phyloP scores from a whole-genome alignment of 768 basidiomycete genomes.

The Podaxis sp. region DNA sequence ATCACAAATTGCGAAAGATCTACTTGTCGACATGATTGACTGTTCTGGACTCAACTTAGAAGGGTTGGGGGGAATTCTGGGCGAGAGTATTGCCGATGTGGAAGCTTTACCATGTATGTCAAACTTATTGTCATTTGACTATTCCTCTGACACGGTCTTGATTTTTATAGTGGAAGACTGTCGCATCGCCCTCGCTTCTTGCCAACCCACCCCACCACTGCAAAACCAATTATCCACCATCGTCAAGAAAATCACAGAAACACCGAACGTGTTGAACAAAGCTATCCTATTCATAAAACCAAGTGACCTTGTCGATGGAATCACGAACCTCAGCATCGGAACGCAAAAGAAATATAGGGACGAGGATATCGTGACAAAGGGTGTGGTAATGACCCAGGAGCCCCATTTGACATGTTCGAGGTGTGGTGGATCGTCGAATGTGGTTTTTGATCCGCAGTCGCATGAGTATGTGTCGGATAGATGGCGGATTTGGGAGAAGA shows the following conservation, averaged over 20 bases:
- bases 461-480: slow-evolving; percentile 31
- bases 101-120: slow-evolving; percentile 32
- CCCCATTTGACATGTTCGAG: slow-evolving; percentile 52
- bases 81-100: slow-evolving; percentile 33
- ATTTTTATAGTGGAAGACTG: slow-evolving; percentile 46
- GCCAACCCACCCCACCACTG: slow-evolving; percentile 53
- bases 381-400: slow-evolving; percentile 39
- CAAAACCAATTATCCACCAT: slow-evolving; percentile 40
- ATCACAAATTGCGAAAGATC: slow-evolving; percentile 61
- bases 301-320: slow-evolving; percentile 65
- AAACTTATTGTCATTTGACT: background rate
- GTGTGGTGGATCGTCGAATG: slow-evolving; percentile 60
- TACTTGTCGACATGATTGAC: slow-evolving; percentile 62
- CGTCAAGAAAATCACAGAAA: slow-evolving; percentile 45
- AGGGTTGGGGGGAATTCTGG: slow-evolving; percentile 48
- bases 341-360: slow-evolving; percentile 35
- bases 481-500: slow-evolving; percentile 66
- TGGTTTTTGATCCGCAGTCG: slow-evolving; percentile 30
- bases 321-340: slow-evolving; percentile 42
- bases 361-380: slow-evolving; percentile 69
- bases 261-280: slow-evolving; percentile 55
- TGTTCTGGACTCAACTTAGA: slow-evolving; percentile 64
- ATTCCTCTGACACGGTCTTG: background rate
- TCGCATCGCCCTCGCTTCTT: slow-evolving; percentile 56
- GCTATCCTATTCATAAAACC: slow-evolving; percentile 72